Percentiles rank a stretch among this genome's conserved stretches.
Conservation (phyloP, 2,329 filamentous ascomycete genomes). For the Colletotrichum trifolii region DNA sequence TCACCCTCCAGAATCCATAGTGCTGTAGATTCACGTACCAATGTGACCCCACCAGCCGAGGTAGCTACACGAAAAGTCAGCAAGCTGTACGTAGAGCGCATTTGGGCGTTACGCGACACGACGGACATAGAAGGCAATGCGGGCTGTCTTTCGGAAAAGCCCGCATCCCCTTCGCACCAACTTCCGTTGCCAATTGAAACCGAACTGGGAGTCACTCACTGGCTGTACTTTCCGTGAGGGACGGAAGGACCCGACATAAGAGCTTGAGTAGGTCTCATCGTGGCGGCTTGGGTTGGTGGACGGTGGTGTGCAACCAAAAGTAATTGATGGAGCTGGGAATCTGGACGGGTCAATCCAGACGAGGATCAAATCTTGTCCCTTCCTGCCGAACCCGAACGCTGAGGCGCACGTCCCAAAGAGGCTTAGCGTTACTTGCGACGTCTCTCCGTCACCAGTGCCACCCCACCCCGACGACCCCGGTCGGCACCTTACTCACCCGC, state of each 20-base stretch:
- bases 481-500: constrained; percentile 1
- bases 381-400: constrained; percentile 39
- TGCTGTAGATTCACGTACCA: constrained; percentile 59
- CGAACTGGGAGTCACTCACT: constrained; percentile 50
- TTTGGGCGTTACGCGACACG: constrained; percentile 3
- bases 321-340: constrained; percentile 13
- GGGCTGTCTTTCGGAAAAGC: constrained; percentile 42
- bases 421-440: constrained; percentile 43
- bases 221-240: constrained; percentile 56
- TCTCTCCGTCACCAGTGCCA: constrained; percentile 33
- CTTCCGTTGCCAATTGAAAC: constrained; percentile 18
- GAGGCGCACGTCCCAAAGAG: constrained; percentile 41
- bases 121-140: neutral
- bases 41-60: constrained; percentile 80
- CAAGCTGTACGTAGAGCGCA: constrained; percentile 4
- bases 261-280: constrained; percentile 56
- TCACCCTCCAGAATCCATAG: neutral
- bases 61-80: constrained; percentile 63
- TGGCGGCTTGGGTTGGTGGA: constrained; percentile 39
- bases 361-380: constrained; percentile 44
- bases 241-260: constrained; percentile 51
- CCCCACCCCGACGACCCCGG: constrained; percentile 28
- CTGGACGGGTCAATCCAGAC: constrained; percentile 32
- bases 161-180: constrained; percentile 39
- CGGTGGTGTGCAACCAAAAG: constrained; percentile 30